Percentiles rank a stretch among this genome's conserved stretches.
Evolutionary conservation across 169 alveolate genomes (phyloP).

Genomic region (Theileria orientalis): DNA sequence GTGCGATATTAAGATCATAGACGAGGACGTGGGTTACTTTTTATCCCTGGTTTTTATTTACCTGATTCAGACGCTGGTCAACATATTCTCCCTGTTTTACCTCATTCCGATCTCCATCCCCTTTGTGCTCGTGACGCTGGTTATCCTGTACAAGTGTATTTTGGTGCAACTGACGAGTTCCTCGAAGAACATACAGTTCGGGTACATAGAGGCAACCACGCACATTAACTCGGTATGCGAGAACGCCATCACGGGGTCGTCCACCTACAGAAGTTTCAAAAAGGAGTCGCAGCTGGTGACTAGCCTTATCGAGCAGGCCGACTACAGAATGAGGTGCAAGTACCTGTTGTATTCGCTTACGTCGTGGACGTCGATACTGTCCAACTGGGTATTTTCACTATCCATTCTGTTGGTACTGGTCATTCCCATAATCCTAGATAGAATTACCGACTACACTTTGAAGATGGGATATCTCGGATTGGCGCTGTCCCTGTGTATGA

Average conservation of each 20-base stretch:
- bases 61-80: conserved; percentile 23
- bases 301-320: conserved; percentile 11
- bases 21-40: conserved; percentile 35
- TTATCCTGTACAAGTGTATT: neutral
- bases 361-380: neutral
- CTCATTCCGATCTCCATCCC: conserved; percentile 35
- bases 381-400: neutral
- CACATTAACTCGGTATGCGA: conserved; percentile 26
- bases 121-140: neutral
- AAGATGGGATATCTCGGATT: conserved; percentile 13
- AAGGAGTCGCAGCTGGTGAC: conserved; percentile 31
- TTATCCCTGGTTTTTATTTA: conserved; percentile 12
- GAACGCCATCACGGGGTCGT: conserved; percentile 38
- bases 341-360: neutral
- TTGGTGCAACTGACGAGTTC: neutral
- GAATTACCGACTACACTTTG: neutral
- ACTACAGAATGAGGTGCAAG: conserved; percentile 7
- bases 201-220: conserved; percentile 19
- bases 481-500: neutral
- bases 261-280: conserved; percentile 40
- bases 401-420: neutral
- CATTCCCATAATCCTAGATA: neutral
- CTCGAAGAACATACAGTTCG: conserved; percentile 16
- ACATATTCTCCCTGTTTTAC: conserved; percentile 43
- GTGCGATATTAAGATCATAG: conserved; percentile 46